Conservation (phyloP, 768 basidiomycete species). For the Macrolepiota dolichaula region DNA sequence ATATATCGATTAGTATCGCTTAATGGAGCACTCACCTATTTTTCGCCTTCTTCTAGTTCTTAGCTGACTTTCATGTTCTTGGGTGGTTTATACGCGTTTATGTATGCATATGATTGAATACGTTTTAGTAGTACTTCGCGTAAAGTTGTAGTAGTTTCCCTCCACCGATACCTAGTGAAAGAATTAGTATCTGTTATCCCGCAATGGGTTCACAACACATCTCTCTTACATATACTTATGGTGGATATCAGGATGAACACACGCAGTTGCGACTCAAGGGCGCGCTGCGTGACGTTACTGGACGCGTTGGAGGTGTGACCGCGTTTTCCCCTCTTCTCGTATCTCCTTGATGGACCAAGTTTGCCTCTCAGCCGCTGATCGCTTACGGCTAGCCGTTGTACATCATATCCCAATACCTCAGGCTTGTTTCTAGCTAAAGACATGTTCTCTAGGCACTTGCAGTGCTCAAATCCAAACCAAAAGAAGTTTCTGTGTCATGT, state of each 20-base stretch:
- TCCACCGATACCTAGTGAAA: background rate
- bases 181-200: background rate
- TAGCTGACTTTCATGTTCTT: background rate
- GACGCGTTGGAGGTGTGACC: background rate
- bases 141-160: background rate
- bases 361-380: conserved; percentile 23
- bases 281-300: conserved; percentile 10
- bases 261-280: background rate
- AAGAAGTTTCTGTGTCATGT: conserved; percentile 38
- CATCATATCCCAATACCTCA: conserved; percentile 13
- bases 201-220: background rate
- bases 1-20: background rate
- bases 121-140: conserved; percentile 1
- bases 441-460: conserved; percentile 35
- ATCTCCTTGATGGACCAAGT: background rate
- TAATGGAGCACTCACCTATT: conserved; percentile 3
- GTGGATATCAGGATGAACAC: background rate
- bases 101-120: conserved; percentile 7
- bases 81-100: background rate
- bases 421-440: conserved; percentile 2
- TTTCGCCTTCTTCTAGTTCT: background rate
- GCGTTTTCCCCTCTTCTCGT: background rate
- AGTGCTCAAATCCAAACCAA: conserved; percentile 43
- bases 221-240: background rate
- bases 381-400: conserved; percentile 41